Conservation (phyloP, 2,329 filamentous ascomycete species). For the Davidsoniella eucalypti region DNA sequence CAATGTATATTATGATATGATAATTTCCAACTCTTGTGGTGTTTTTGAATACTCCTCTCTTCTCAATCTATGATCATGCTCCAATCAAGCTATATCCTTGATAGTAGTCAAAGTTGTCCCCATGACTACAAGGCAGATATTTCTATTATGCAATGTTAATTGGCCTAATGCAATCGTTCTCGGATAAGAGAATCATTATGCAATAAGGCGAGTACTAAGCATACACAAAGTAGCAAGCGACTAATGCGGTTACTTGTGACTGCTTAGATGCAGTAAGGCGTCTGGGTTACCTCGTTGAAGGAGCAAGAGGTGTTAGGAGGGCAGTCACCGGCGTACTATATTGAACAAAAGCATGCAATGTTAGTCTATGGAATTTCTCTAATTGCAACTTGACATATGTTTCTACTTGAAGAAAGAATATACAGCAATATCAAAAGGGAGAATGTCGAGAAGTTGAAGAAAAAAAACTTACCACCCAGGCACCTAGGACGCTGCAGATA, state of each 20-base stretch:
- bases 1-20: no score
- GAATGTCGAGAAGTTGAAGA: neutral
- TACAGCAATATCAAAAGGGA: neutral
- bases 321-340: slow-evolving; percentile 21
- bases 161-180: no score
- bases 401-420: neutral
- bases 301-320: slow-evolving; percentile 22
- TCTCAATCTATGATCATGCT: no score
- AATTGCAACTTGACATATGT: neutral
- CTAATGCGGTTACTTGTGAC: neutral
- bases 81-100: no score
- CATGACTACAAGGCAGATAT: no score
- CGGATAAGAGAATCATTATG: no score
- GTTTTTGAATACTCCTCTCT: no score
- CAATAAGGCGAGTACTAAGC: no score
- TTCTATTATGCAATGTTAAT: no score
- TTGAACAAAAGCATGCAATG: neutral
- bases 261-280: slow-evolving; percentile 23
- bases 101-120: no score
- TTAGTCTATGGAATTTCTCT: neutral
- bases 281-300: slow-evolving; percentile 21
- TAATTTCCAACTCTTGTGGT: no score
- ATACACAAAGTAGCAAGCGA: neutral
- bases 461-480: slow-evolving; percentile 21
- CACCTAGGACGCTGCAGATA: slow-evolving; percentile 19